phyloP scores from a whole-genome alignment of 352 stramenopile genomes.

The Globisporangium mamillatum region DNA sequence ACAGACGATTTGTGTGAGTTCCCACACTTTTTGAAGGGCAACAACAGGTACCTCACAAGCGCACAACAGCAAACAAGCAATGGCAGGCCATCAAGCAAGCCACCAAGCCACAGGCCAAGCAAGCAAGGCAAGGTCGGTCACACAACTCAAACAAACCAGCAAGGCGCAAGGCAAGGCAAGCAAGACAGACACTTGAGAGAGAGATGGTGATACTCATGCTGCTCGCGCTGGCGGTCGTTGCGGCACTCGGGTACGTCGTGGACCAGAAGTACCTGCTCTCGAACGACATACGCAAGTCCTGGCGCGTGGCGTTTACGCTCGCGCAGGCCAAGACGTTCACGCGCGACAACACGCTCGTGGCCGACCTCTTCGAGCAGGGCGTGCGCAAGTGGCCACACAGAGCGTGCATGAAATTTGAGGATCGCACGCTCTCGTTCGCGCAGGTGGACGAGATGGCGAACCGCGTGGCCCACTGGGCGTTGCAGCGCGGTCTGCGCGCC shows the following conservation, averaged over 20 bases:
- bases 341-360: conserved; percentile 35
- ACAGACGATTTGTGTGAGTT: not conserved
- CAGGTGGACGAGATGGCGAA: conserved; percentile 64
- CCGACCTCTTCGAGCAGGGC: conserved; percentile 62
- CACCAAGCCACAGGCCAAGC: not conserved
- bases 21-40: not conserved
- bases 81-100: too few relatives aligned
- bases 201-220: conserved; percentile 32
- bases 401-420: conserved; percentile 54
- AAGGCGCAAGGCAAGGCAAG: not conserved
- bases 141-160: not conserved
- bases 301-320: conserved; percentile 32
- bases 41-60: not conserved
- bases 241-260: conserved; percentile 40
- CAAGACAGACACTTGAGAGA: not conserved
- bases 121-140: not conserved
- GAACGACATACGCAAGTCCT: conserved; percentile 43
- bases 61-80: not conserved
- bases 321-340: conserved; percentile 38
- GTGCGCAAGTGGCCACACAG: conserved; percentile 52
- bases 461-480: conserved; percentile 68
- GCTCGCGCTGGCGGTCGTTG: conserved; percentile 33
- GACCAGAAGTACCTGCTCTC: conserved; percentile 55
- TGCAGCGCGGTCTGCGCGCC: conserved; percentile 35
- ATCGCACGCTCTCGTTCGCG: conserved; percentile 42